Base-by-base conservation (phyloP, 371 early-diverging fungal species). In the Mucor indicus region DNA sequence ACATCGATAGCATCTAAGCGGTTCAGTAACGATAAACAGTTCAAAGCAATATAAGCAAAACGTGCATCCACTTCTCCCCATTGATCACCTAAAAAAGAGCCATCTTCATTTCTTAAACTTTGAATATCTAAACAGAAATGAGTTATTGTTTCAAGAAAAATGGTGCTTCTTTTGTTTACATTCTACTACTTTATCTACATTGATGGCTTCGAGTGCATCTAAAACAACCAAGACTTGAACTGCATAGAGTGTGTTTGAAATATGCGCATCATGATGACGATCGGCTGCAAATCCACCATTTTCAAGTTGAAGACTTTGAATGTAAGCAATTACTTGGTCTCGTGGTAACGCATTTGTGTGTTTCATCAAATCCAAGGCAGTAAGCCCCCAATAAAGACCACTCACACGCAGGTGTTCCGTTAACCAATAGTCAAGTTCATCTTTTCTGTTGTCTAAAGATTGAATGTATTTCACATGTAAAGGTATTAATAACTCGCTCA, bases 31-130 rank as follows among this genome's bases (percentile, higher is more conserved):
- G 89, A 83, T 45, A 95, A 67, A 13, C 83, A 75, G 1, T 84
- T 79, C 3, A 98, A 39, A 0, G 94, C 91, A 47, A 89, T 90
- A 69, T 93, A 98, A 6, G 87, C 80, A 64, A 98, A 97, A 43
- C 99, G 77, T 0, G 94, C 92, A 68, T 99, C 99, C 17, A 88
- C 81, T 64, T 98, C 98, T 44, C 96, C 98, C 90, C 90, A 98
- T 16, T 69, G 69, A 64, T 98, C 99, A n/a, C 96, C 97, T 11
- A 70, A 64, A 55, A 97, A 93, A 3, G 91, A 87, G 3, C 98
- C 98, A 37, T 81, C 82, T 17, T 69, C 65, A 5, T 85, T 67
- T 47, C 90, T 87, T 20, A 83, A 61, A 2, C 64, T 52, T 6
- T 54, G 46, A 30, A 92, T 75, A 51, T 78, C 78, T 75, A 63